Evolutionary conservation across 192 early-diverging fungal genomes (phyloP), one percentile per base, ranked within the genome.

Genomic region (Mortierella claussenii): DNA sequence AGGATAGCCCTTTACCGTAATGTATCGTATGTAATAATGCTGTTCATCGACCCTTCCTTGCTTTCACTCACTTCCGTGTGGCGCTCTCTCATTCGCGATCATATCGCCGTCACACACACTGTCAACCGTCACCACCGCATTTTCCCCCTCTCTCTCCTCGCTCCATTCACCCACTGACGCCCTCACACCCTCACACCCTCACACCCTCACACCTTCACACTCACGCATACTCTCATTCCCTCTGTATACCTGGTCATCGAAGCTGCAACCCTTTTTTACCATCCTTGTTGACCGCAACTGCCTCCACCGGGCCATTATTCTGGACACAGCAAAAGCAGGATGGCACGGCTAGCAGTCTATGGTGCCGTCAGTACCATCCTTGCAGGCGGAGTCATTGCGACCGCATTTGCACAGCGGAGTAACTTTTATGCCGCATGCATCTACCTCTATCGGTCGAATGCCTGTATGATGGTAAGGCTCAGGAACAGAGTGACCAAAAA

Each of bases 361-460:
- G 91, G 92, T 36, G 82, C 87, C 28, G 74, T 89, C 48, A 92
- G 89, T 13, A 82, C 87, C 48, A 43, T 87, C 44, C 84, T 94
- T 34, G 90, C 91, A 3, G 75, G 74, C 6, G 82, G 86, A 18
- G 87, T 92, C 12, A 71, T 94, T 31, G 81, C 83, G 9, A 82
- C 83, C 31, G 89, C 92, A 46, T 85, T 94, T 56, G 75, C 79
- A 26, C 87, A 91, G 56, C 85, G 90, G 23, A 84, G 83, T 24
- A 93, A 94, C 76, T 99, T 96, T 82, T 99, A 94, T 79, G 83
- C 96, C 15, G 94, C 94, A 3, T 94, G 93, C 73, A 87, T 99
- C 45, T 92, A 94, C 68, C 83, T 99, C 50, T 90, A 93, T 2
- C 92, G 93, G 65, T 96, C 95, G 2, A 92, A 88, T 79, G 89